These are phyloP conservation scores for Trichoderma sp. DNA, from an alignment of 2,329 filamentous ascomycete genomes.

Conservation along the genomic window DNA sequence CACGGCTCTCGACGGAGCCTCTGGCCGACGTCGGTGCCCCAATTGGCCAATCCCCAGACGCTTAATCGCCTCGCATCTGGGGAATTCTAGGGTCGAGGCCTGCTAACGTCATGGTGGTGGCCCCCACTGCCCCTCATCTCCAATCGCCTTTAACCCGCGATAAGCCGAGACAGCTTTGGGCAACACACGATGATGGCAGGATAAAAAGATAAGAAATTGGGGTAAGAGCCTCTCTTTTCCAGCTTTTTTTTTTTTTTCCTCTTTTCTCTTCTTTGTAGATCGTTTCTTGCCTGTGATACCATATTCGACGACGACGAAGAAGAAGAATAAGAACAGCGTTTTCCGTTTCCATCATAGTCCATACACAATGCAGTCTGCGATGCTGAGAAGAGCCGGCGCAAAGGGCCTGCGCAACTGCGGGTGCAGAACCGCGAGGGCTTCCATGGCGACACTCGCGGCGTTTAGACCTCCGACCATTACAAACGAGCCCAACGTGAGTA, in stretches of 20 bases:
- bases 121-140: conserved; percentile 20
- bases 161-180: conserved; percentile 24
- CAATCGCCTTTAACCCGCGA: conserved; percentile 26
- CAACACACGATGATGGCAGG: background rate
- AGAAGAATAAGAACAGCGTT: background rate
- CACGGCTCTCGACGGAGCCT: conserved; percentile 14
- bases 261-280: background rate
- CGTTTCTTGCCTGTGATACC: background rate
- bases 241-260: background rate
- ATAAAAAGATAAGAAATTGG: background rate
- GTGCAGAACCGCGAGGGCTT: conserved; percentile 36
- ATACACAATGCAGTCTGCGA: conserved; percentile 39
- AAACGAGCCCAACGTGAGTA: conserved; percentile 93
- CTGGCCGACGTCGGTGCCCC: conserved; percentile 8
- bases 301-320: background rate
- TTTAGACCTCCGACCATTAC: conserved; percentile 85
- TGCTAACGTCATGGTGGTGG: conserved; percentile 16
- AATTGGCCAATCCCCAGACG: conserved; percentile 13
- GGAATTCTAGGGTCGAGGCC: background rate
- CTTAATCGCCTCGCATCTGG: background rate
- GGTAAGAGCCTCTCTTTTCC: background rate
- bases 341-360: background rate
- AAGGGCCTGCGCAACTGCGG: conserved; percentile 37
- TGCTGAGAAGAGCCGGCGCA: conserved; percentile 39
- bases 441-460: conserved; percentile 65